Evolutionary conservation across 768 basidiomycete species (phyloP).

Genomic region (Chalciporus pseudorubinellus): DNA sequence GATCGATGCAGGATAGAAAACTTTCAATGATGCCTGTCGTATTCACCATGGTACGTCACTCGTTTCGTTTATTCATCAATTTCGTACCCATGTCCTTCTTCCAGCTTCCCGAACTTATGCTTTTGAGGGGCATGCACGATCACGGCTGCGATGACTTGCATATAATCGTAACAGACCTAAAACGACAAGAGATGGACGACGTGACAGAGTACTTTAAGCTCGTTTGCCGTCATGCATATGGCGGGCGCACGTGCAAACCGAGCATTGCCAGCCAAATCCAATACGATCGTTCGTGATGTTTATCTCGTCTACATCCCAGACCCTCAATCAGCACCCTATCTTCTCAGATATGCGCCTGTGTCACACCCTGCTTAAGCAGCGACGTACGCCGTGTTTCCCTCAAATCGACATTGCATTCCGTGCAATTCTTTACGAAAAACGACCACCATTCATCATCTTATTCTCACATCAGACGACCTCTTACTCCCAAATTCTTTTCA

Average conservation of each 20-base stretch:
- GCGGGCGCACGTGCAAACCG: conserved; percentile 57
- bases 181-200: conserved; percentile 78
- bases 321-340: conserved; percentile 4
- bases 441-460: conserved; percentile 71
- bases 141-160: conserved; percentile 75
- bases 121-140: conserved; percentile 79
- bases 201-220: conserved; percentile 77
- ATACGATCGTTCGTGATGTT: conserved; percentile 57
- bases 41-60: conserved; percentile 64
- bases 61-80: neutral
- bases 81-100: conserved; percentile 5
- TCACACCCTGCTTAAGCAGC: conserved; percentile 64
- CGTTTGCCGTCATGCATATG: conserved; percentile 63
- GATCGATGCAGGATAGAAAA: conserved; percentile 70
- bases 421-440: conserved; percentile 73
- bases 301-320: neutral
- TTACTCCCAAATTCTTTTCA: conserved; percentile 81
- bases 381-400: conserved; percentile 76
- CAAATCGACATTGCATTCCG: conserved; percentile 78
- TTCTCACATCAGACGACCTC: conserved; percentile 81
- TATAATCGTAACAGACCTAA: conserved; percentile 77
- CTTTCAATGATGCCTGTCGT: conserved; percentile 78
- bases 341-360: conserved; percentile 60
- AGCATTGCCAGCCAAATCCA: conserved; percentile 67
- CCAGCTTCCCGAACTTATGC: conserved; percentile 77